phyloP scores from a whole-genome alignment of 805 yeast genomes.

The Candida schatavii region DNA sequence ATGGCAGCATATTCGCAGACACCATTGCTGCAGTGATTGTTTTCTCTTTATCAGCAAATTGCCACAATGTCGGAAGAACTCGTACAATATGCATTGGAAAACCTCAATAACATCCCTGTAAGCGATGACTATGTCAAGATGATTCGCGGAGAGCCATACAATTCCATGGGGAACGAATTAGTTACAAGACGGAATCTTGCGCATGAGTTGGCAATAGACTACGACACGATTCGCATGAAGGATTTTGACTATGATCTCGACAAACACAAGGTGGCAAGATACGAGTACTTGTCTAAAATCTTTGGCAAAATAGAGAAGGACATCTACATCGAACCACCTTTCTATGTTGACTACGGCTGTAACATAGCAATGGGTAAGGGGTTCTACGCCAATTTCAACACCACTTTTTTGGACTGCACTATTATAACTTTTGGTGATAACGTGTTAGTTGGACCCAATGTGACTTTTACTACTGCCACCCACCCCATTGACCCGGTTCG shows the following conservation, averaged over 20 bases:
- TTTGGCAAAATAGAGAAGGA: slow-evolving; percentile 49
- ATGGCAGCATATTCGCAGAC: too few species aligned
- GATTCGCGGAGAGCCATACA: slow-evolving; percentile 52
- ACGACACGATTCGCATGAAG: slow-evolving; percentile 28
- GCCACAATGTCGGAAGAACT: slow-evolving; percentile 16
- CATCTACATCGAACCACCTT: slow-evolving; percentile 54
- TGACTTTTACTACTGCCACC: slow-evolving; percentile 56
- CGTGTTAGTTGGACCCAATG: slow-evolving; percentile 63
- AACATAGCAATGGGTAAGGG: slow-evolving; percentile 55
- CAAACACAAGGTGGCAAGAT: slow-evolving; percentile 34
- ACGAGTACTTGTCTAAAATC: slow-evolving; percentile 31
- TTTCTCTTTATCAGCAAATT: background rate
- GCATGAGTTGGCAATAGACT: slow-evolving; percentile 37
- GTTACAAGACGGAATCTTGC: slow-evolving; percentile 24
- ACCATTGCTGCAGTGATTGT: background rate
- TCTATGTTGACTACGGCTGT: slow-evolving; percentile 64
- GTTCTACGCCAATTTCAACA: slow-evolving; percentile 60
- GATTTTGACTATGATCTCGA: slow-evolving; percentile 26
- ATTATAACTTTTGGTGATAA: slow-evolving; percentile 58
- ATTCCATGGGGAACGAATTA: slow-evolving; percentile 28
- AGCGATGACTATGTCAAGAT: slow-evolving; percentile 50
- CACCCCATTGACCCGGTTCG: slow-evolving; percentile 55
- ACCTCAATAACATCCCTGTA: slow-evolving; percentile 31
- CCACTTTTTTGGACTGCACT: slow-evolving; percentile 56
- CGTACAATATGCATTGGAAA: slow-evolving; percentile 32